Evolutionary conservation across 768 basidiomycete genomes (phyloP).

Genomic region (Tricholoma bakamatsutake): DNA sequence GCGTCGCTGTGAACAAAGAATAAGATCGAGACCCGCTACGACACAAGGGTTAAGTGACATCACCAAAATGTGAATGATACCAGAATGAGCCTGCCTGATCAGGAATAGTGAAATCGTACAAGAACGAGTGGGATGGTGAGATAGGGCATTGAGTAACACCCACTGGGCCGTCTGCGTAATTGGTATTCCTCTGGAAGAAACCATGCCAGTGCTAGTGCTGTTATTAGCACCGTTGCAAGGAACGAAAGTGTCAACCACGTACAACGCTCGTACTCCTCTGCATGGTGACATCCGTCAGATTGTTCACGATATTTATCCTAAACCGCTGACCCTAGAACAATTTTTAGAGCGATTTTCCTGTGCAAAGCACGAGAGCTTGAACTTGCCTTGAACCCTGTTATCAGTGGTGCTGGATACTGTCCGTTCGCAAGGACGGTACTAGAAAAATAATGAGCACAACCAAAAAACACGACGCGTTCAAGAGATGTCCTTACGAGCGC

Average conservation of each 20-base stretch:
- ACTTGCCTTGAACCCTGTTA: constrained; percentile 30
- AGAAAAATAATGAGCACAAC: background rate
- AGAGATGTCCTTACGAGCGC: constrained; percentile 10
- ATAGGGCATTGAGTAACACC: constrained; percentile 33
- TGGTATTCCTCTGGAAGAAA: constrained; percentile 25
- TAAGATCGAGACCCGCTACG: background rate
- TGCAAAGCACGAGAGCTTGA: background rate
- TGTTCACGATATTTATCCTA: constrained; percentile 35
- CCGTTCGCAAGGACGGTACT: constrained; percentile 26
- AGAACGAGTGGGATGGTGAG: constrained; percentile 23
- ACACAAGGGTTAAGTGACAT: constrained; percentile 15
- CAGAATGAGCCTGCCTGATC: constrained; percentile 26
- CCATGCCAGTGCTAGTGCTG: constrained; percentile 28
- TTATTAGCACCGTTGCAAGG: background rate
- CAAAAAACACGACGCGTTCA: background rate
- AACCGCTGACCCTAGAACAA: constrained; percentile 30
- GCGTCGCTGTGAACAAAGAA: constrained; percentile 5
- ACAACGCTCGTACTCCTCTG: constrained; percentile 36
- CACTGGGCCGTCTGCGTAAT: constrained; percentile 26
- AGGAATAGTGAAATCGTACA: constrained; percentile 27
- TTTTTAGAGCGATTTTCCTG: background rate
- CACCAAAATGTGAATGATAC: constrained; percentile 14
- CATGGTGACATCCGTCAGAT: constrained; percentile 32
- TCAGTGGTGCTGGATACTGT: constrained; percentile 26
- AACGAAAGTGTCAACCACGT: constrained; percentile 4